Conservation (phyloP, 1,139 yeast genomes). For the Arxiozyma slooffiae region DNA sequence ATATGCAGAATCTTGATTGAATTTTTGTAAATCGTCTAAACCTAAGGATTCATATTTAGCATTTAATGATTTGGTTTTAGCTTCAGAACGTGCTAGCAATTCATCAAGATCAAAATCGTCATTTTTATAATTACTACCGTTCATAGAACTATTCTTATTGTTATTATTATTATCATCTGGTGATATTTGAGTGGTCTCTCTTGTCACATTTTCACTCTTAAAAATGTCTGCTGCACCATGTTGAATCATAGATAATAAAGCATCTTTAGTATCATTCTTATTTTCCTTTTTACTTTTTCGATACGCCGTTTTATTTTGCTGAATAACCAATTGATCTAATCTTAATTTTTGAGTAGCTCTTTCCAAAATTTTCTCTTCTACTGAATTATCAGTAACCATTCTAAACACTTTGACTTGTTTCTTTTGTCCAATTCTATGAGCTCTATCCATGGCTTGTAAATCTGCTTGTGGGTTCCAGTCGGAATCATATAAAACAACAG, state of each 20-base stretch:
- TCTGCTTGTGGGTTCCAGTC: constrained; percentile 99
- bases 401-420: constrained; percentile 88
- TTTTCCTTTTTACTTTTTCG: constrained; percentile 33
- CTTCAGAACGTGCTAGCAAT: constrained; percentile 67
- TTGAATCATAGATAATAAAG: constrained; percentile 85
- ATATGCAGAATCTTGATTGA: constrained; percentile 54
- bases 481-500: constrained; percentile 81
- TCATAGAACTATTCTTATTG: constrained; percentile 14
- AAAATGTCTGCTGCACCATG: constrained; percentile 90
- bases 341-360: constrained; percentile 91
- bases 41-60: constrained; percentile 78
- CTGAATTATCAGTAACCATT: constrained; percentile 89
- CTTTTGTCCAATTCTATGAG: constrained; percentile 95
- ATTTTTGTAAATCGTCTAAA: constrained; percentile 82
- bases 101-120: constrained; percentile 69
- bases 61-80: constrained; percentile 66
- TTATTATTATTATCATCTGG: constrained; percentile 19
- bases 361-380: constrained; percentile 91
- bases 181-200: constrained; percentile 26
- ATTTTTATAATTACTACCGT: neutral
- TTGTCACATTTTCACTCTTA: constrained; percentile 32
- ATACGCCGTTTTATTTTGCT: constrained; percentile 63
- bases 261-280: constrained; percentile 60
- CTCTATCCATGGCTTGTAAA: constrained; percentile 97
- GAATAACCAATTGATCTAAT: constrained; percentile 89